Percentiles rank a stretch among this genome's conserved stretches.
Evolutionary conservation across 805 yeast genomes (phyloP).

Genomic region (Kockiozyma suomiensis): DNA sequence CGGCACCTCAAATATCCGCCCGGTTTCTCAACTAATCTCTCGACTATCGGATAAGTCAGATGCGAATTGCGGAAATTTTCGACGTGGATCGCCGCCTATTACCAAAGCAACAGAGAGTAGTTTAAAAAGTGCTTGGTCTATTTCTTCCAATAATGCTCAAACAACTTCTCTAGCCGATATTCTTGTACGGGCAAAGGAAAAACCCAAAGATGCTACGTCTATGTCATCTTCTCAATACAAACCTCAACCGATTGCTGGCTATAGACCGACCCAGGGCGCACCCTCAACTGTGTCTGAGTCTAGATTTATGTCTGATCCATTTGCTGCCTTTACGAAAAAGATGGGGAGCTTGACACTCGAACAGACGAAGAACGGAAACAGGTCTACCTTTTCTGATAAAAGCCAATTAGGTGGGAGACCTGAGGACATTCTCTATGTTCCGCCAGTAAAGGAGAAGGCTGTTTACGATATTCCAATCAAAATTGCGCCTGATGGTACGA

Average conservation of each 20-base stretch:
- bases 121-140: not conserved
- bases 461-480: slow-evolving; percentile 6
- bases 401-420: not conserved
- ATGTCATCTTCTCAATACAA: not conserved
- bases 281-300: slow-evolving; percentile 9
- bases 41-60: not conserved
- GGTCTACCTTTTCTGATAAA: not conserved
- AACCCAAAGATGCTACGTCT: not conserved
- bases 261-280: not conserved
- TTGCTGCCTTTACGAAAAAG: slow-evolving; percentile 2
- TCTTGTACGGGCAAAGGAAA: not conserved
- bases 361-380: not conserved
- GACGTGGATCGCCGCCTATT: not conserved
- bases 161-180: not conserved
- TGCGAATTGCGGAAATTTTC: not conserved
- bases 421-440: slow-evolving; percentile 4
- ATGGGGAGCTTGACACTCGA: not conserved
- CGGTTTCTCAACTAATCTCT: not conserved
- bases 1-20: not conserved
- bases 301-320: slow-evolving; percentile 9
- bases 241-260: slow-evolving; percentile 6
- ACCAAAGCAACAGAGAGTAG: not conserved
- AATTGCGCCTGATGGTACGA: slow-evolving; percentile 7
- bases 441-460: not conserved
- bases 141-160: not conserved